These are phyloP conservation scores for Backusella luteola DNA, from an alignment of 192 early-diverging fungal genomes.

Conservation along the genomic window DNA sequence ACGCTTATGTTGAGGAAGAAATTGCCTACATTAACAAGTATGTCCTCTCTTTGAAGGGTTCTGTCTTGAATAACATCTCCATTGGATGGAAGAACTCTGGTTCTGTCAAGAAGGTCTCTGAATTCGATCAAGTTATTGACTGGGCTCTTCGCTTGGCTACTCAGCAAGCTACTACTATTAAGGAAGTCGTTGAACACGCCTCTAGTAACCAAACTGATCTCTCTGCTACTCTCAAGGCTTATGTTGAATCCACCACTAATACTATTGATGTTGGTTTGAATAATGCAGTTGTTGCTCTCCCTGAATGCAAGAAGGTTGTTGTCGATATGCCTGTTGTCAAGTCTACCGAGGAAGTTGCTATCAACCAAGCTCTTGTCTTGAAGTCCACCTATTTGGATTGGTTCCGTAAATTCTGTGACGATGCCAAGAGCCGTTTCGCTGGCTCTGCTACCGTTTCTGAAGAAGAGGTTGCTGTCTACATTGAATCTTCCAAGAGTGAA, in stretches of 20 bases:
- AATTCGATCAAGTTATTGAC: neutral
- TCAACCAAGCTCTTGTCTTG: neutral
- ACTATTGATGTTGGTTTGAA: neutral
- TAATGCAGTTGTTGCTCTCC: neutral
- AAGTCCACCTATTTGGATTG: neutral
- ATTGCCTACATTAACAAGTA: neutral
- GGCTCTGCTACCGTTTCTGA: neutral
- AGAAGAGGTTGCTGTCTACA: neutral
- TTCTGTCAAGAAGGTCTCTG: neutral
- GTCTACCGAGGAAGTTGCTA: neutral
- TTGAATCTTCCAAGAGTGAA: neutral
- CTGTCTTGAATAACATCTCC: neutral
- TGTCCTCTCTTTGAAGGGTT: neutral
- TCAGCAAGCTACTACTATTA: neutral
- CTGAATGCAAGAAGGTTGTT: neutral
- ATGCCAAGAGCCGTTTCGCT: neutral
- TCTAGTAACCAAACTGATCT: neutral
- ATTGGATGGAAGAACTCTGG: neutral
- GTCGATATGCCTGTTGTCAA: neutral
- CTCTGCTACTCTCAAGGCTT: neutral
- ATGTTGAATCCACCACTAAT: neutral
- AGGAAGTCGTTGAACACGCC: neutral
- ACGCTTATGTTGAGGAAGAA: constrained; percentile 6
- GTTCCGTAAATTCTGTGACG: neutral
- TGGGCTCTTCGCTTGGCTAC: neutral